Conservation (phyloP, 2,329 filamentous ascomycete species). For the Diaporthe longicolla region DNA sequence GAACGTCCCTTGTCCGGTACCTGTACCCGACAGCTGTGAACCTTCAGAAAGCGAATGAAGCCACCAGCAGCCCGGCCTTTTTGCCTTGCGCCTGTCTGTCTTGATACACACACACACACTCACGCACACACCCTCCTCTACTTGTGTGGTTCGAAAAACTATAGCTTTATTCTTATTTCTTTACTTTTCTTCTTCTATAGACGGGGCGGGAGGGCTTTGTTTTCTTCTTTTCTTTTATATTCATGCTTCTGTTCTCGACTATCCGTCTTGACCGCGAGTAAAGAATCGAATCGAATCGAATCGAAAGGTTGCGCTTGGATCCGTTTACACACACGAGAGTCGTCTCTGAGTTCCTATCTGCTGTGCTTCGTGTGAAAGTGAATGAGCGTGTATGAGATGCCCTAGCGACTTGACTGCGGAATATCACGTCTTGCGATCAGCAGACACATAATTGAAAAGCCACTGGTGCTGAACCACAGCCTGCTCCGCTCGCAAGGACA, state of each 20-base stretch:
- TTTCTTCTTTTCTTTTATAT: not conserved
- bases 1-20: not conserved
- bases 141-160: constrained; percentile 16
- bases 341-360: too few species aligned
- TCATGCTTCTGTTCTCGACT: not conserved
- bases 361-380: not conserved
- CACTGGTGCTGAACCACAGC: too few species aligned
- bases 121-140: not conserved
- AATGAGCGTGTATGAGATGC: not conserved
- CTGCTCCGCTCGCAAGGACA: too few species aligned
- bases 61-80: not conserved
- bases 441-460: too few species aligned
- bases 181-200: constrained; percentile 20
- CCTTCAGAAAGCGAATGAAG: not conserved
- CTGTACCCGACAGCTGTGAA: too few species aligned
- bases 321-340: not conserved
- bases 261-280: constrained; percentile 13
- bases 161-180: not conserved
- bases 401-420: too few species aligned
- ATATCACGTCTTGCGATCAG: too few species aligned
- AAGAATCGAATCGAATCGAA: constrained; percentile 18
- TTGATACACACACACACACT: not conserved
- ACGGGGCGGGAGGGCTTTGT: constrained; percentile 20
- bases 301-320: constrained; percentile 22
- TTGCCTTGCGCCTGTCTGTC: not conserved